Conservation (phyloP, 2,329 filamentous ascomycete genomes). For the Colletotrichum sp. region DNA sequence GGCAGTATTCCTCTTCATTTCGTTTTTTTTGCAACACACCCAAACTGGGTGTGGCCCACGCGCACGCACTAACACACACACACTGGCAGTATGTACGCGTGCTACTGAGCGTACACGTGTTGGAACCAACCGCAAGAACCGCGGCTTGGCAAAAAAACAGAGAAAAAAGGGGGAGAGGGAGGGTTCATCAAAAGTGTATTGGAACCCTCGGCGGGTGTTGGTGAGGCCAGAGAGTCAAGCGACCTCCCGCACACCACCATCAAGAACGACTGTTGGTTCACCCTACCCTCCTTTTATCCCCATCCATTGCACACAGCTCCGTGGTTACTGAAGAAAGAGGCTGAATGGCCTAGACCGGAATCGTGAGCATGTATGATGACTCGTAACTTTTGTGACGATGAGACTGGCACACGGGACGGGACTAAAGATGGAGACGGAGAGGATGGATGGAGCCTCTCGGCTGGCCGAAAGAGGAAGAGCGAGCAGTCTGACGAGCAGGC, state of each 20-base stretch:
- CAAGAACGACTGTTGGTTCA: neutral
- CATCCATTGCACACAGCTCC: neutral
- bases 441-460: neutral
- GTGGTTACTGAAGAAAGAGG: neutral
- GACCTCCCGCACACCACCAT: neutral
- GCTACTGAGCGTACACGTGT: neutral
- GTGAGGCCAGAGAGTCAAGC: neutral
- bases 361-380: neutral
- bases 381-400: neutral
- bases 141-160: conserved; percentile 1
- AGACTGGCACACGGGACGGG: neutral
- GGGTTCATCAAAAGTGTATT: neutral
- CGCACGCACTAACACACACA: neutral
- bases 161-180: neutral
- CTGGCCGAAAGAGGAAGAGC: conserved; percentile 1
- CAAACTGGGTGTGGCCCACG: neutral
- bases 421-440: neutral
- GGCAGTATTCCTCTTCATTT: conserved; percentile 8
- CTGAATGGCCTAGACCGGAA: neutral
- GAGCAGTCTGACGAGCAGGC: neutral
- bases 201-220: neutral
- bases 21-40: neutral
- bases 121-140: conserved; percentile 1
- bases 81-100: neutral
- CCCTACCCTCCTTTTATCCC: neutral